Conservation (phyloP, 192 early-diverging fungal species). For the Coemansia sp. region DNA sequence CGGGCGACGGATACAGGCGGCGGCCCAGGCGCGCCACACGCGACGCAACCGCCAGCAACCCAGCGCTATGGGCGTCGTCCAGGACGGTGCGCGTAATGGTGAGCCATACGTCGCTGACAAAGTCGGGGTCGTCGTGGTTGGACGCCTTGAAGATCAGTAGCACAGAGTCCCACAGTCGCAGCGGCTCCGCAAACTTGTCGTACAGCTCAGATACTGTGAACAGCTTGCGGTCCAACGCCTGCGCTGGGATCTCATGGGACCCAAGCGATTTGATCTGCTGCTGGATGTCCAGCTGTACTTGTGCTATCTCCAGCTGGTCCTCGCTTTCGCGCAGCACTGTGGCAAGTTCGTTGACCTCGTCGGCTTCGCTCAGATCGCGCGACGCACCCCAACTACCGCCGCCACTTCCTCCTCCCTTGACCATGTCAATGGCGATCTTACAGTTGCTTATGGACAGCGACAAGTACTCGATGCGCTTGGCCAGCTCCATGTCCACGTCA, state of each 20-base stretch:
- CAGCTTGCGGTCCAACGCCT: conserved; percentile 25
- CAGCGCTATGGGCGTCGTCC: conserved; percentile 28
- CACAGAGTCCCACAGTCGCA: conserved; percentile 55
- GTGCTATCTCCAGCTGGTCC: conserved; percentile 63
- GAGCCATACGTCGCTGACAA: conserved; percentile 43
- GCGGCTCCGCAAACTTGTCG: conserved; percentile 57
- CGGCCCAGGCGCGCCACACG: conserved; percentile 29
- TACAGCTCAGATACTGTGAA: conserved; percentile 55
- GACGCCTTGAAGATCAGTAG: conserved; percentile 62
- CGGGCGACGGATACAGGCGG: conserved; percentile 43
- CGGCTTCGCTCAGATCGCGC: conserved; percentile 20
- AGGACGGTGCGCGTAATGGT: conserved; percentile 32
- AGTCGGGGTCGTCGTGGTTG: conserved; percentile 52
- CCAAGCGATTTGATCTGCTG: conserved; percentile 20
- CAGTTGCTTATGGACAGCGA: conserved; percentile 66
- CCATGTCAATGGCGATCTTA: conserved; percentile 61
- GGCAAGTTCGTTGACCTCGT: conserved; percentile 50
- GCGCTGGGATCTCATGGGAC: conserved; percentile 13
- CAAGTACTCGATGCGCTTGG: conserved; percentile 62
- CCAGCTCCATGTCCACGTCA: conserved; percentile 37
- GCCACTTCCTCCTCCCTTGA: conserved; percentile 5
- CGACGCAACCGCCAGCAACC: conserved; percentile 31
- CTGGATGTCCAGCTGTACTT: conserved; percentile 60
- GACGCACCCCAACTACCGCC: neutral
- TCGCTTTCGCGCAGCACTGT: conserved; percentile 57